A percentile compares a stretch with the other conserved stretches of the same genome.
Conservation (phyloP, 192 early-diverging fungal species). For the Coemansia aciculifera region DNA sequence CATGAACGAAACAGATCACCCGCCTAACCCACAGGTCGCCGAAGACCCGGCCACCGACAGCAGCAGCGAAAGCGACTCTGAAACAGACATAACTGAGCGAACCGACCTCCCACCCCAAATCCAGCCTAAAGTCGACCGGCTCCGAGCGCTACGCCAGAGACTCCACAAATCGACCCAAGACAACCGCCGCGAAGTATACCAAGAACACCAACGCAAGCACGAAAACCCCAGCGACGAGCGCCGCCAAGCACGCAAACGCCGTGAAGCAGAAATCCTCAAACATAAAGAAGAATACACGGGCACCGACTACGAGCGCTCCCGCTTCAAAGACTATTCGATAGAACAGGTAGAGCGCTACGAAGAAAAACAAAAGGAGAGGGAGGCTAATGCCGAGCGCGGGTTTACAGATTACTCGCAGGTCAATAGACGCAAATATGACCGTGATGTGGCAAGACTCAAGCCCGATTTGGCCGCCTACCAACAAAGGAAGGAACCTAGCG, state of each 20-base stretch:
- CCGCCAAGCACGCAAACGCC: conserved; percentile 66
- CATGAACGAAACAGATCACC: neutral
- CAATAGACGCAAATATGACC: conserved; percentile 86
- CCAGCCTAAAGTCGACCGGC: conserved; percentile 28
- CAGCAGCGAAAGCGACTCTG: conserved; percentile 14
- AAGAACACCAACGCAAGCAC: conserved; percentile 73
- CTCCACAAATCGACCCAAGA: conserved; percentile 48
- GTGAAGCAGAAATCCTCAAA: conserved; percentile 73
- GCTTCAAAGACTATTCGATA: conserved; percentile 81
- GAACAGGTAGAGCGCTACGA: conserved; percentile 82
- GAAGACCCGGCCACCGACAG: neutral
- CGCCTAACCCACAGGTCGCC: neutral
- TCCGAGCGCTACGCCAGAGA: conserved; percentile 23
- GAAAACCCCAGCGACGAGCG: conserved; percentile 65
- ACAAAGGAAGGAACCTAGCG: conserved; percentile 50
- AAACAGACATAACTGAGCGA: conserved; percentile 38
- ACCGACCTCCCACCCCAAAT: conserved; percentile 33
- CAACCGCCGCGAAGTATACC: conserved; percentile 74
- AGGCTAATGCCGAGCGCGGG: conserved; percentile 62
- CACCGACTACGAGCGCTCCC: conserved; percentile 79
- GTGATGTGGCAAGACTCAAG: conserved; percentile 75
- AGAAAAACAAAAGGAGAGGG: conserved; percentile 62
- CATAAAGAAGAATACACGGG: conserved; percentile 64
- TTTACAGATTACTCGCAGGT: conserved; percentile 87
- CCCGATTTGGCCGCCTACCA: conserved; percentile 79